Base-by-base conservation (phyloP, 1,284 basidiomycete genomes). In the Athelia psychrophila region DNA sequence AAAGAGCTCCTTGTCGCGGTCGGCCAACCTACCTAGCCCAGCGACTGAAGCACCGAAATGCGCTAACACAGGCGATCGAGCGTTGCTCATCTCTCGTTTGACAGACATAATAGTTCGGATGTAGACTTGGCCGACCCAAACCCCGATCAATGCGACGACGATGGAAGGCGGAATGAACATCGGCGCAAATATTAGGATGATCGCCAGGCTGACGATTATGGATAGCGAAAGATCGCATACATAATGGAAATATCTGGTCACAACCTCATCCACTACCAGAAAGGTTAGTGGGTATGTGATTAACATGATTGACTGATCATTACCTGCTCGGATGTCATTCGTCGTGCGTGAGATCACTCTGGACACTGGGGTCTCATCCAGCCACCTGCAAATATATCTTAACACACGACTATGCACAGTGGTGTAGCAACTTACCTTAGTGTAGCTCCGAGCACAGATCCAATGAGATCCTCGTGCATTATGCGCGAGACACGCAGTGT, bases 341-440 rank as follows among this genome's bases (percentile, higher is more conserved):
- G 80, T 82, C 60, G 80, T 82, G 49, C 81, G 70, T 42, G 75
- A 66, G 51, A 82, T 74, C 48, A 83, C 76, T 27, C 80, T 70
- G 23, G 79, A 79, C 3, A 77, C 75, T 0, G 81, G 81, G 3
- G 79, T 81, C 16, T 70, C 69, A 59, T 84, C 81, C 20, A 83
- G 65, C 76, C 80, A 77, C 53, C 70, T 46, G 25, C 8, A 18
- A n/a, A 27, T n/a, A n/a, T n/a, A n/a, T n/a, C n/a, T n/a, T n/a
- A n/a, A n/a, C n/a, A n/a, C n/a, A n/a, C n/a, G n/a, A n/a, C n/a
- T n/a, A n/a, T n/a, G n/a, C n/a, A n/a, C 44, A 46, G 24, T 9
- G 44, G 9, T 4, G 10, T 23, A 46, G 9, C 12, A 16, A 27
- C 16, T 24, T 23, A 46, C 44, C 44, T 63, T 51, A 81, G 63